These are phyloP conservation scores for Davidsoniella eucalypti DNA, from an alignment of 2,329 filamentous ascomycete species.

Conservation along the genomic window DNA sequence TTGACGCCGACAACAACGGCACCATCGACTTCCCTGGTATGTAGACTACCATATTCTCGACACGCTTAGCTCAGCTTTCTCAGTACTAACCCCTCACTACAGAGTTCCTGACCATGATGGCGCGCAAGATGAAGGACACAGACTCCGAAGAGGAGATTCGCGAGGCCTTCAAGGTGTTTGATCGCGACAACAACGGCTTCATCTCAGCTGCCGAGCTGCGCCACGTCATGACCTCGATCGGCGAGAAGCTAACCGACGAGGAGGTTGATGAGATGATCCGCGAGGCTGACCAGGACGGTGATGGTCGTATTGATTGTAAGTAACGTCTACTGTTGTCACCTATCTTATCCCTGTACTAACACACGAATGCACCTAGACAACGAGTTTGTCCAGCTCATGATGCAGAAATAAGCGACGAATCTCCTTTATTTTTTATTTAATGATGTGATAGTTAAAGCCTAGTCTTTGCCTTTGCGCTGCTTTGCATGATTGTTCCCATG, in stretches of 20 bases:
- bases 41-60: conserved; percentile 16
- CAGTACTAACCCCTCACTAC: conserved; percentile 15
- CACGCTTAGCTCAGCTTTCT: background rate
- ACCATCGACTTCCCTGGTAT: conserved; percentile 82
- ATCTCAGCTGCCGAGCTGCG: conserved; percentile 78
- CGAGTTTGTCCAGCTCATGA: conserved; percentile 89
- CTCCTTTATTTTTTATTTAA: background rate
- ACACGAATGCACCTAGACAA: conserved; percentile 41
- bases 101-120: conserved; percentile 93
- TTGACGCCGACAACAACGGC: conserved; percentile 83
- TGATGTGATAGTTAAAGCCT: background rate
- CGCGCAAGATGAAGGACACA: conserved; percentile 85
- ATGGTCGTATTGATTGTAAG: conserved; percentile 77
- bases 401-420: conserved; percentile 57
- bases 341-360: conserved; percentile 9
- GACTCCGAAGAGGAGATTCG: conserved; percentile 84
- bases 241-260: conserved; percentile 79
- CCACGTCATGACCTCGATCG: conserved; percentile 84
- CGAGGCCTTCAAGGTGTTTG: conserved; percentile 79
- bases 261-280: conserved; percentile 90
- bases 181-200: conserved; percentile 83
- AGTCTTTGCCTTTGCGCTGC: conserved; percentile 1
- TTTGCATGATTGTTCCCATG: background rate
- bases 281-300: conserved; percentile 77
- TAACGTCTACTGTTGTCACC: conserved; percentile 10